Base-by-base conservation (phyloP, 2,329 filamentous ascomycete genomes). In the Colletotrichum coccodes region DNA sequence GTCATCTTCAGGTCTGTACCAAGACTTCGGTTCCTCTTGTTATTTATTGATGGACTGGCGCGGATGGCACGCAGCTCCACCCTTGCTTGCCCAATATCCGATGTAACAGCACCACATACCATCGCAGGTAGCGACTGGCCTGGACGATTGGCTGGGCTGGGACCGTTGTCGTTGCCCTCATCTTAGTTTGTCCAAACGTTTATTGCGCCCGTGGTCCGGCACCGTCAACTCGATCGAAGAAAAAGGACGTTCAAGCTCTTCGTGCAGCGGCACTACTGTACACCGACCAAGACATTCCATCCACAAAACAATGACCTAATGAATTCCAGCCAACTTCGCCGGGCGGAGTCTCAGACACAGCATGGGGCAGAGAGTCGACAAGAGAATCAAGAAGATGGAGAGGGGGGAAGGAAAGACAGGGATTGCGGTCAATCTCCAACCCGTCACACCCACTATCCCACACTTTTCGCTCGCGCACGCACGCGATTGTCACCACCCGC, bases 51-150 rank as follows among this genome's bases (percentile, higher is more conserved):
- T 60, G 23, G 32, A 60, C 38, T 44, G 44, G 12, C 21, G 16
- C 57, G 23, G 16, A 49, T 50, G 44, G 32, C 32, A 59, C 38
- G 50, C 61, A 42, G 47, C 54, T 65, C 66, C 61, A 69, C 56
- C 56, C 54, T 56, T 69, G 62, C 60, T 44, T 50, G 58, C 32
- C 61, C 46, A 60, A 68, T 65, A 68, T 68, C 65, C 61, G 65
- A 68, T 65, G 61, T 50, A 28, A 65, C 52, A 40, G 61, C 65
- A 56, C 54, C 40, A 38, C 42, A 56, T 46, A 50, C 66, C 66
- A 52, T 66, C 61, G 62, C 46, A 69, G 66, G 61, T 30, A 66
- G 66, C 61, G 49, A 52, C 58, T 49, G 40, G 26, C 46, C 36
- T 40, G 63, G 40, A 18, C 38, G 53, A 30, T 42, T 46, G 40